Percentiles rank a stretch among this genome's conserved stretches.
Conservation (phyloP, 306 rosid species). For the Medicago ruthenica region DNA sequence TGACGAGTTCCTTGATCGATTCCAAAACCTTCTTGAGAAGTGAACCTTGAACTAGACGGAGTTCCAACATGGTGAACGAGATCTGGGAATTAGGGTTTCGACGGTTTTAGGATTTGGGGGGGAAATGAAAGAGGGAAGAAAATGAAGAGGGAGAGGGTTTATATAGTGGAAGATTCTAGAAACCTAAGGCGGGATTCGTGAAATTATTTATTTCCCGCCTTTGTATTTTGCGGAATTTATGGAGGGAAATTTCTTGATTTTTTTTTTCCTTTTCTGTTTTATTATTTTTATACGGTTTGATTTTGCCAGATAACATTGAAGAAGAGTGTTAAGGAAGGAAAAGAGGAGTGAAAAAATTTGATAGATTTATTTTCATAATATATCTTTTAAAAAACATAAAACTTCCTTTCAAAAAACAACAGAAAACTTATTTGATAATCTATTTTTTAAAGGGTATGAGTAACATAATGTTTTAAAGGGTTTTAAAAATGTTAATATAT, state of each 20-base stretch:
- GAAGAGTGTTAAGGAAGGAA: too few species aligned
- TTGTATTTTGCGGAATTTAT: neutral
- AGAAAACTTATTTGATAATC: too few species aligned
- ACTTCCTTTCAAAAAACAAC: too few species aligned
- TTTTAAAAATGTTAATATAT: too few species aligned
- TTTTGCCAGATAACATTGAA: neutral
- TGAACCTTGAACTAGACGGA: slow-evolving; percentile 54
- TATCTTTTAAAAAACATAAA: too few species aligned
- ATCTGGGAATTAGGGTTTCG: slow-evolving; percentile 36
- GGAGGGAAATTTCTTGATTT: slow-evolving; percentile 27
- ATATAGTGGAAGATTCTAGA: slow-evolving; percentile 42
- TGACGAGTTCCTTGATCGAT: slow-evolving; percentile 77
- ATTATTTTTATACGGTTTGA: neutral
- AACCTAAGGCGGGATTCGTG: slow-evolving; percentile 51
- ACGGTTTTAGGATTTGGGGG: neutral
- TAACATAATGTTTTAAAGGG: too few species aligned
- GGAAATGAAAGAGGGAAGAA: neutral
- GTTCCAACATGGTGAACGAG: slow-evolving; percentile 48
- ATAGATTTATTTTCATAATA: too few species aligned
- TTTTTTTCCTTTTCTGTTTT: neutral
- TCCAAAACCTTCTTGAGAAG: slow-evolving; percentile 60
- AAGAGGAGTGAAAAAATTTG: too few species aligned
- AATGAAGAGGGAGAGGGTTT: neutral
- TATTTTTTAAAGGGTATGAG: too few species aligned
- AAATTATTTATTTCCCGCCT: slow-evolving; percentile 49